Base-by-base conservation (phyloP, 768 basidiomycete species). In the Suillus lakei region DNA sequence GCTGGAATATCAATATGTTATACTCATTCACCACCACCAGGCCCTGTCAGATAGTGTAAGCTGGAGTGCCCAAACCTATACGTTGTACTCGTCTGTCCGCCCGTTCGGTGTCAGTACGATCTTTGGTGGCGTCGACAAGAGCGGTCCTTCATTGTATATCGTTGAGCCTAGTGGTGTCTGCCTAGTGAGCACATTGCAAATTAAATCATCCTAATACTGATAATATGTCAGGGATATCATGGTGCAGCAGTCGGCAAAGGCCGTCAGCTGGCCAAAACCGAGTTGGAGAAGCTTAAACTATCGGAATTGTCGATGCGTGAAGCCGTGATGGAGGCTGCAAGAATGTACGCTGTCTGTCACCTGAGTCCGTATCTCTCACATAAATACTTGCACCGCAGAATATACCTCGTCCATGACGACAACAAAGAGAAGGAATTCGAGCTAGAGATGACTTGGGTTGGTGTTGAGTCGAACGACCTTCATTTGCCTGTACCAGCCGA, bases 401-500 rank as follows among this genome's bases (percentile, higher is more conserved):
- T 99, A 75, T 95, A 99, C 79, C 87, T 95, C 46, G 96, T 98
- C 18, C 98, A 99, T 74, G 97, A 99, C 68, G 98, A 99, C 75
- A 90, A 93, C 67, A 98, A 98, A 78, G 96, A 98, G 81, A 99
- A 98, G 75, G 93, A 96, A 59, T 99, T 99, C 68, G 98, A 99
- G 75, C 86, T 99, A 32, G 98, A 99, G 79, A 88, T 99, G 85
- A 93, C 96, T 41, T 99, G 98, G 98, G 89, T 98, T 65, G 88
- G 95, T 44, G 84, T 88, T 39, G 94, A 97, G 79, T 93, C 91
- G 38, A 87, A 89, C 36, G 88, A 88, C 61, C 76, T 89, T 56
- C 96, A 98, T 78, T 83, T 87, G 30, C 86, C 88, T 30, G 94
- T 99, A 62, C 98, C 98, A 55, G 85, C 85, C 66, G 96, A 96